Conservation (phyloP, 1,284 basidiomycete species). For the Pterula multifida region DNA sequence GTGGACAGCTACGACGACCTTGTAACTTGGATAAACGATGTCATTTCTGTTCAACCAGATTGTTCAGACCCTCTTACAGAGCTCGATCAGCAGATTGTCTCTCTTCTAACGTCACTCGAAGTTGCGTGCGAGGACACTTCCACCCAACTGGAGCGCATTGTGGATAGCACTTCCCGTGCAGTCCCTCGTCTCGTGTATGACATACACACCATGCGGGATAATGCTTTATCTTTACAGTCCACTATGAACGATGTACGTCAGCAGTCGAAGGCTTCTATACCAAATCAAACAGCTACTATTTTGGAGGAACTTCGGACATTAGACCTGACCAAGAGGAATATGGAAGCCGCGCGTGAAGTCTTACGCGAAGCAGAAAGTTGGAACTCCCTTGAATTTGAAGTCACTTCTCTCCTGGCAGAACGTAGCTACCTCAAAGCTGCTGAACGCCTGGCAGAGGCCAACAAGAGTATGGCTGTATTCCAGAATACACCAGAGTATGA, state of each 20-base stretch:
- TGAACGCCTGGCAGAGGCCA: constrained; percentile 78
- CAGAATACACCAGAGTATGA: constrained; percentile 86
- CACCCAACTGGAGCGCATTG: constrained; percentile 70
- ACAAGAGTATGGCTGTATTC: constrained; percentile 79
- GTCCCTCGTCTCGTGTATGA: constrained; percentile 87
- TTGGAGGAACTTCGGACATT: constrained; percentile 69
- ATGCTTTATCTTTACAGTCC: constrained; percentile 63
- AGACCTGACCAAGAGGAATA: constrained; percentile 72
- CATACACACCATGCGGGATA: constrained; percentile 90
- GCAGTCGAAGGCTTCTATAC: constrained; percentile 35
- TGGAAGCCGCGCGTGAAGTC: constrained; percentile 80
- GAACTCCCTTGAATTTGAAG: constrained; percentile 87
- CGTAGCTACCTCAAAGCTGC: constrained; percentile 78
- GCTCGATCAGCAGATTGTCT: constrained; percentile 63
- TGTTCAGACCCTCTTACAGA: constrained; percentile 39
- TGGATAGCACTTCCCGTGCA: constrained; percentile 81
- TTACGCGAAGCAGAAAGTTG: constrained; percentile 87
- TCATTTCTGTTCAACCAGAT: constrained; percentile 26
- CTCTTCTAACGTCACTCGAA: constrained; percentile 67
- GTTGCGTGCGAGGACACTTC: constrained; percentile 82
- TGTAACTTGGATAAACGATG: constrained; percentile 57
- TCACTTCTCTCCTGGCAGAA: constrained; percentile 70
- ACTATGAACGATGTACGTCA: constrained; percentile 47
- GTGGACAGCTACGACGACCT: constrained; percentile 36
- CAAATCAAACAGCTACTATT: constrained; percentile 42